phyloP scores from a whole-genome alignment of 148 eudicot species.

The Silene uniflora region DNA sequence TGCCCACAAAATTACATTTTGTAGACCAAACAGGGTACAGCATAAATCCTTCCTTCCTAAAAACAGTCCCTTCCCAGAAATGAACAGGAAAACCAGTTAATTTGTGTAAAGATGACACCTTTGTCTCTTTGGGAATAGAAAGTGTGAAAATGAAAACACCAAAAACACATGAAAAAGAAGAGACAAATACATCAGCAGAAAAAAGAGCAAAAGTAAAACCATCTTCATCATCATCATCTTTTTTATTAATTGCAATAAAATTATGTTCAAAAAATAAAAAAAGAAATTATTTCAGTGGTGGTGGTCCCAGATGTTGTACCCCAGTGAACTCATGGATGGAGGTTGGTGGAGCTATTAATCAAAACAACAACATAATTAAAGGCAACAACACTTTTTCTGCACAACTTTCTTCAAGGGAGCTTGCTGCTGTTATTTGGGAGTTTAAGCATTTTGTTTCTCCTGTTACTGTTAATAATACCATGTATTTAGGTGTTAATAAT shows the following conservation, averaged over 20 bases:
- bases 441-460: slow-evolving; percentile 22
- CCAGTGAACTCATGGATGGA: slow-evolving; percentile 36
- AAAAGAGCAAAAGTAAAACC: slow-evolving; percentile 1
- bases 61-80: too few relatives aligned
- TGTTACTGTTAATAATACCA: slow-evolving; percentile 8
- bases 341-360: slow-evolving; percentile 16
- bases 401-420: slow-evolving; percentile 20
- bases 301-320: slow-evolving; percentile 22
- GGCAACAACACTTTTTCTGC: slow-evolving; percentile 4
- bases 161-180: slow-evolving; percentile 6
- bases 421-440: slow-evolving; percentile 38
- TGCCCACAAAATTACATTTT: too few relatives aligned
- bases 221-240: slow-evolving; percentile 7
- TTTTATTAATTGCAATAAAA: slow-evolving; percentile 21
- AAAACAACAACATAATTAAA: slow-evolving; percentile 19
- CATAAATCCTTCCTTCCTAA: too few relatives aligned
- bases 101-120: slow-evolving; percentile 21
- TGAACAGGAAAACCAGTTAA: too few relatives aligned
- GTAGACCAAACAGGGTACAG: too few relatives aligned
- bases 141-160: slow-evolving; percentile 5
- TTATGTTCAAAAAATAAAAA: background rate
- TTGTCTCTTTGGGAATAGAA: slow-evolving; percentile 15
- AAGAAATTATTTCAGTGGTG: slow-evolving; percentile 23
- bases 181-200: slow-evolving; percentile 5
- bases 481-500: slow-evolving; percentile 32